These are phyloP conservation scores for Dioszegia aurantiaca DNA, from an alignment of 768 basidiomycete genomes.

Conservation along the genomic window DNA sequence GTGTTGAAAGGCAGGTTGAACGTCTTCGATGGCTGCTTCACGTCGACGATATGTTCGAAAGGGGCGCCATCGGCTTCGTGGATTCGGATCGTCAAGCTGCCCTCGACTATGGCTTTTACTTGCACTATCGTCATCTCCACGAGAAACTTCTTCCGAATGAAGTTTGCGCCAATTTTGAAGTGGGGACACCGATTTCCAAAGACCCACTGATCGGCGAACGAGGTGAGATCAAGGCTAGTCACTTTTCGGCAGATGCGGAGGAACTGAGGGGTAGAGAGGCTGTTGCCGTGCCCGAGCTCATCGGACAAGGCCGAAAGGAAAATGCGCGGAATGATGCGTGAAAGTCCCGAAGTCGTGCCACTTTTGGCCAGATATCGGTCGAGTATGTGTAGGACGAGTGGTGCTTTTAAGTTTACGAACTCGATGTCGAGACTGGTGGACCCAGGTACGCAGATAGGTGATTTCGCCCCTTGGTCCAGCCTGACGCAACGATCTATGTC, in stretches of 20 bases:
- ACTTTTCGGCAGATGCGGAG: conserved; percentile 88
- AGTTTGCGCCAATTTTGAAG: conserved; percentile 82
- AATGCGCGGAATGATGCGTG: conserved; percentile 89
- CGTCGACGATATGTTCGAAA: conserved; percentile 95
- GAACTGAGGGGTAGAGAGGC: conserved; percentile 84
- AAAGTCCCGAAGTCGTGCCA: conserved; percentile 88
- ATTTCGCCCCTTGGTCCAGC: conserved; percentile 81
- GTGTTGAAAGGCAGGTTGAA: conserved; percentile 94
- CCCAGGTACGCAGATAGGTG: conserved; percentile 89
- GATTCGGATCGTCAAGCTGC: conserved; percentile 97
- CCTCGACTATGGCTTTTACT: conserved; percentile 78
- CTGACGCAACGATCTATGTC: conserved; percentile 91
- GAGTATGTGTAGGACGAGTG: conserved; percentile 92
- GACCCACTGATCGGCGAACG: conserved; percentile 99
- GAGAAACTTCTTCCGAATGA: conserved; percentile 97
- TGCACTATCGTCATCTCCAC: conserved; percentile 95
- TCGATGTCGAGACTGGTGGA: conserved; percentile 78
- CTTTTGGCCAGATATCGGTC: conserved; percentile 91
- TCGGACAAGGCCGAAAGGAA: conserved; percentile 91
- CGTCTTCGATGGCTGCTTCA: conserved; percentile 79
- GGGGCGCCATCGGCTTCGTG: conserved; percentile 99
- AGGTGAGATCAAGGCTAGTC: conserved; percentile 68
- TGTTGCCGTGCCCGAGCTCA: conserved; percentile 69
- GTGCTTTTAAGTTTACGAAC: conserved; percentile 92
- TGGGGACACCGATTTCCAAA: conserved; percentile 94